Evolutionary conservation across 1,139 yeast genomes (phyloP).

Genomic region (Spathaspora sp.): DNA sequence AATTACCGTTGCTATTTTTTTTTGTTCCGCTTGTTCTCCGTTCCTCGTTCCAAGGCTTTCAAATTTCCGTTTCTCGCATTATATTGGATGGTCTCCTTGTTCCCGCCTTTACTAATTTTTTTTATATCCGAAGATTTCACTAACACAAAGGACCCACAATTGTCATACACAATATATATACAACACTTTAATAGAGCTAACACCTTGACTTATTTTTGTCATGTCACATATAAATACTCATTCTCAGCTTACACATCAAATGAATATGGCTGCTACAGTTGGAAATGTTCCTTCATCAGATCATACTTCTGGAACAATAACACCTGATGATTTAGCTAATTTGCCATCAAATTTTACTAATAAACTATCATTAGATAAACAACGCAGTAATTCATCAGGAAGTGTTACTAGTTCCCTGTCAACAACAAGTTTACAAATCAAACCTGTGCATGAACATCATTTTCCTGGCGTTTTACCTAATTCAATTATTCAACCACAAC

Average conservation of each 20-base stretch:
- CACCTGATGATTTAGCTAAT: not conserved
- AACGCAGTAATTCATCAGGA: conserved; percentile 2
- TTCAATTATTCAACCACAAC: conserved; percentile 9
- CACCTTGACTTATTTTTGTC: not conserved
- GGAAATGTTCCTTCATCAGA: not conserved
- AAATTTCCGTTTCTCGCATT: not conserved
- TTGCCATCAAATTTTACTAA: conserved; percentile 8
- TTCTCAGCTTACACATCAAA: not conserved
- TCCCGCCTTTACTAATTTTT: not conserved
- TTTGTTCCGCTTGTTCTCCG: not conserved
- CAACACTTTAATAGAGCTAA: not conserved
- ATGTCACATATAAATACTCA: not conserved
- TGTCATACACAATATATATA: too few species aligned
- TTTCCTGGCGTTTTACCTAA: not conserved
- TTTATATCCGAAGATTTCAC: not conserved
- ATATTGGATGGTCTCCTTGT: not conserved
- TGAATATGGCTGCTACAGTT: not conserved
- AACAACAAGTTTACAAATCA: conserved; percentile 3
- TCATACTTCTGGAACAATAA: not conserved
- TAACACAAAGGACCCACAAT: not conserved
- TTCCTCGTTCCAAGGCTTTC: not conserved
- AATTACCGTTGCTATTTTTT: not conserved
- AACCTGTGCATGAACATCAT: not conserved
- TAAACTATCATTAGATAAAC: conserved; percentile 7
- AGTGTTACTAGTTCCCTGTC: conserved; percentile 6